These are phyloP conservation scores for Saprolegnia diclina DNA, from an alignment of 352 stramenopile genomes.

Conservation along the genomic window DNA sequence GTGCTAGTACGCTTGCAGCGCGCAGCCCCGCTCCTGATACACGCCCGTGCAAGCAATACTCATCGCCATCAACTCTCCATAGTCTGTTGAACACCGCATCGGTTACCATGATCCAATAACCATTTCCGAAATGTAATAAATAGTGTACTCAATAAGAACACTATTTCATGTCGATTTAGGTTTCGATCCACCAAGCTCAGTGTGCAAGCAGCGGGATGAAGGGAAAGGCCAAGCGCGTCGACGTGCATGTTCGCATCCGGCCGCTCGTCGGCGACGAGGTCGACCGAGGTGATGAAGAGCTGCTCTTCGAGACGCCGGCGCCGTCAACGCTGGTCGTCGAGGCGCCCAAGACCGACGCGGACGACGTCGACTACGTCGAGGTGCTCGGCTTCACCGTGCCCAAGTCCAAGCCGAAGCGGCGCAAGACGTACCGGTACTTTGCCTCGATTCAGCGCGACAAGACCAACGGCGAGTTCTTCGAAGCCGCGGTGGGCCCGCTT, in stretches of 20 bases:
- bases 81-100: too few relatives aligned
- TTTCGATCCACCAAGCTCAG: neutral
- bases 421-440: conserved; percentile 15
- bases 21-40: too few relatives aligned
- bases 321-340: neutral
- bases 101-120: too few relatives aligned
- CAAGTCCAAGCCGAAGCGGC: conserved; percentile 21
- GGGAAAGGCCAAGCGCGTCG: conserved; percentile 9
- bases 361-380: conserved; percentile 24
- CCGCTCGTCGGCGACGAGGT: conserved; percentile 16
- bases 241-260: conserved; percentile 23
- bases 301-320: conserved; percentile 9
- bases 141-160: too few relatives aligned
- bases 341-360: conserved; percentile 9
- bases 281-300: conserved; percentile 1
- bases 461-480: conserved; percentile 35
- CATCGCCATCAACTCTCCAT: too few relatives aligned
- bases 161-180: too few relatives aligned
- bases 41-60: too few relatives aligned
- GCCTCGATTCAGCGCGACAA: conserved; percentile 2
- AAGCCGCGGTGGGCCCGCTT: conserved; percentile 33
- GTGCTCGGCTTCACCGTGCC: conserved; percentile 20
- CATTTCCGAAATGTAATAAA: too few relatives aligned
- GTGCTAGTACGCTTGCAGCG: too few relatives aligned
- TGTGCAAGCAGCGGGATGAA: neutral